Base-by-base conservation (phyloP, 2,329 filamentous ascomycete species). In the Pseudocercospora cruenta region DNA sequence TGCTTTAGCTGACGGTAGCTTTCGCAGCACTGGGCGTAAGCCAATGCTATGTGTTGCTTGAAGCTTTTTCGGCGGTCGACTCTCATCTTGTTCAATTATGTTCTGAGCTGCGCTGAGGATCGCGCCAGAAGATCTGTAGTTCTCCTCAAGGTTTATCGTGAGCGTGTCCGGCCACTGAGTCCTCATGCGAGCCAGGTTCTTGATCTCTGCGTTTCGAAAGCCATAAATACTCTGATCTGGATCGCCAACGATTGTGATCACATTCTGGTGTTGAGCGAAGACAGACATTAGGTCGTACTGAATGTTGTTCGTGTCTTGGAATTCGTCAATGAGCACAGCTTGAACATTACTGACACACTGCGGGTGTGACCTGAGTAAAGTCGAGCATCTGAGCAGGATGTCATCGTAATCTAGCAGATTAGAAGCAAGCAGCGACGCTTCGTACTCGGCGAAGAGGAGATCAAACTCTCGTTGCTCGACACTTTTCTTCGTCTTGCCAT, bases 141-240 rank as follows among this genome's bases (percentile, higher is more conserved):
- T 99, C 74, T 97, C 91, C 76, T 97, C 92, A 2, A 99, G 83
- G 5, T 94, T 89, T 53, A 97, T 88, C 65, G 95, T 90, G 4
- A 93, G 86, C 0, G 93, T 95, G 26, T 90, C 86, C 0, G 89
- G 89, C 74, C 91, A 97, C 65, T 92, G 89, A 49, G 83, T 82
- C 60, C 93, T 86, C 83, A 99, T 89, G 2, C 91, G 88, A 70
- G 87, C 87, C 57, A 98, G 84, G 73, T 98, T 99, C 76, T 90
- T 90, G 71, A 94, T 92, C 78, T 99, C 94, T 9, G 95, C 94
- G 7, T 93, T 94, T 21, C 94, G 90, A 84, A 96, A 99, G 21
- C 94, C 92, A 77, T 98, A 99, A 64, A 99, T 99, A 77, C 94
- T 97, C 79, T 99, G 94, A 77, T 99, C 95, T 0, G 95, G 94